A percentile compares a stretch with the other conserved stretches of the same genome.
phyloP scores from a whole-genome alignment of 2,329 filamentous ascomycete species.

The Westerdykella aurantiaca region DNA sequence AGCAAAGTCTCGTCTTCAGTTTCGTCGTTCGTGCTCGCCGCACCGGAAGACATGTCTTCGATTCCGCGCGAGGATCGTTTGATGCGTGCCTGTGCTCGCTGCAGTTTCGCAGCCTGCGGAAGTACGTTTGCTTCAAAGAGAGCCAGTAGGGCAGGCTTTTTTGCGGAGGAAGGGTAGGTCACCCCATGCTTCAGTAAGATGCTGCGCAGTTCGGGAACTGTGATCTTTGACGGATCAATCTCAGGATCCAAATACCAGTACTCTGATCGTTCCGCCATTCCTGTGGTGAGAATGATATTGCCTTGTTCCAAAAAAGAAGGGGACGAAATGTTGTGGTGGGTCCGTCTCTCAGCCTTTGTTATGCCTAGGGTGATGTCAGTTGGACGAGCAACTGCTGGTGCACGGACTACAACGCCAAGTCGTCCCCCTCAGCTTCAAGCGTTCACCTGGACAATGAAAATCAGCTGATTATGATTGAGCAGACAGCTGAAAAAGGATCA shows the following conservation, averaged over 20 bases:
- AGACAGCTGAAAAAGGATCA: not conserved
- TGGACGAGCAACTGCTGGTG: not conserved
- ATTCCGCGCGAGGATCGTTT: conserved; percentile 88
- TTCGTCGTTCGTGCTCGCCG: conserved; percentile 58
- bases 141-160: conserved; percentile 81
- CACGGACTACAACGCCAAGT: not conserved
- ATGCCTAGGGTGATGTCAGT: not conserved
- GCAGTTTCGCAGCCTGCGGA: conserved; percentile 70
- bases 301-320: not conserved
- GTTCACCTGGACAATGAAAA: not conserved
- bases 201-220: conserved; percentile 79
- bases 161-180: conserved; percentile 78
- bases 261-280: conserved; percentile 19
- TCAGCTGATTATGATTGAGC: not conserved
- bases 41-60: conserved; percentile 57
- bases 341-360: not conserved
- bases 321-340: not conserved
- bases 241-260: conserved; percentile 69
- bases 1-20: conserved; percentile 41
- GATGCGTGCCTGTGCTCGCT: conserved; percentile 68
- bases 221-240: conserved; percentile 79
- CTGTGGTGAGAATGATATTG: not conserved
- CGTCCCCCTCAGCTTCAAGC: not conserved
- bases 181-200: conserved; percentile 88
- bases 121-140: conserved; percentile 75